Evolutionary conservation across 306 rosid genomes (phyloP).

Genomic region (Myrica gale): DNA sequence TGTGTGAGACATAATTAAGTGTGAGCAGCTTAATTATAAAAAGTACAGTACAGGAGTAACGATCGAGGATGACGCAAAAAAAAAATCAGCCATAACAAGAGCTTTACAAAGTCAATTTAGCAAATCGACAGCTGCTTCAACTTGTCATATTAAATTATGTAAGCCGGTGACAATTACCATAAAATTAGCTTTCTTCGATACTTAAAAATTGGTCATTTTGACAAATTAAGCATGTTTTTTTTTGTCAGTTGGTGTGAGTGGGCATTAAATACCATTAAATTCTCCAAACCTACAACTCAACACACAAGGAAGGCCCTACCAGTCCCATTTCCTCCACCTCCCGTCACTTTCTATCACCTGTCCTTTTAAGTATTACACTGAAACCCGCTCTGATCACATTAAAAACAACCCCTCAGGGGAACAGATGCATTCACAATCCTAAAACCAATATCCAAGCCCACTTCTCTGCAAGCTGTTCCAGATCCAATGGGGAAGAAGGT

Average conservation of each 20-base stretch:
- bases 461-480: background rate
- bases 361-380: constrained; percentile 36
- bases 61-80: too few species aligned
- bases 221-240: constrained; percentile 14
- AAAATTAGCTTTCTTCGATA: background rate
- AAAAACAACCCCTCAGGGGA: constrained; percentile 32
- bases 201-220: constrained; percentile 1
- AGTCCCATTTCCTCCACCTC: constrained; percentile 39
- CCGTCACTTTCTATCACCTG: constrained; percentile 1
- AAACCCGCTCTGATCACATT: constrained; percentile 36
- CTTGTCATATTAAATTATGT: background rate
- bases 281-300: constrained; percentile 46
- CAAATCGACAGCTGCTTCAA: background rate
- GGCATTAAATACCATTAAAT: constrained; percentile 63
- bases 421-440: constrained; percentile 26
- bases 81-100: too few species aligned
- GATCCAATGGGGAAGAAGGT: constrained; percentile 58
- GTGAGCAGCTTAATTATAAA: too few species aligned
- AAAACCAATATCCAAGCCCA: constrained; percentile 5
- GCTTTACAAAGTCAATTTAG: background rate
- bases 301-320: constrained; percentile 53
- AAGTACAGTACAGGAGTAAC: too few species aligned
- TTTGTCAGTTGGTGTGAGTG: constrained; percentile 41
- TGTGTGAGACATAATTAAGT: too few species aligned
- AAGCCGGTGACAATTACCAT: background rate